Base-by-base conservation (phyloP, 805 yeast genomes). In the Ogataea zsoltii region DNA sequence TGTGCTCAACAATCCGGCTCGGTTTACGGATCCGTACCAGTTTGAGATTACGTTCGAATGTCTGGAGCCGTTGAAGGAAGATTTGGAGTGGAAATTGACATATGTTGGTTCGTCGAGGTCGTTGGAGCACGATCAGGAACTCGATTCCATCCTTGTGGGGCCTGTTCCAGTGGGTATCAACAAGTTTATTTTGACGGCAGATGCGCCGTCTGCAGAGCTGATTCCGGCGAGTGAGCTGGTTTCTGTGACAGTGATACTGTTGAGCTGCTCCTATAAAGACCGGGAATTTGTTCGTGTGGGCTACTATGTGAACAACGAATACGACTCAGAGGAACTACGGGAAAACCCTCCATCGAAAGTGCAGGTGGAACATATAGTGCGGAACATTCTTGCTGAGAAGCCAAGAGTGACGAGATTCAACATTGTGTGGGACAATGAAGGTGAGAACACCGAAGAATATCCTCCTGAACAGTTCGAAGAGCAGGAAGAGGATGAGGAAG, bases 131-230 rank as follows among this genome's bases (percentile, higher is more conserved):
- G 99, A 94, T 65, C 99, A 94, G 67, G 97, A 91, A 63, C 72
- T 94, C 44, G 99, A 94, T 62, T 90, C 97, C 1, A 82, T 94
- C 31, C 70, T 94, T n/a, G 99, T 94, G 3, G 99, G 99, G 0
- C 99, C 99, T 0, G 96, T 94, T 2, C 99, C 99, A 0, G 96
- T 94, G 2, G 99, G 99, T 1, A 82, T 92, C 33, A 94, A 94
- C 63, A 90, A 92, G 66, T 94, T 94, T 59, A 76, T 91, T 10
- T 86, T 94, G 65, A 81, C 88, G 15, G 97, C 98, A 0, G 98
- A 95, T 59, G 96, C 99, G 0, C 99, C 99, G 1, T 82, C 92
- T 1, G 95, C 97, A 0, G 98, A 92, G 56, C 68, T 91, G 55
- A 94, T 94, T 54, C 99, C 99, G 0, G 97, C 97, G 3, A 84